phyloP scores from a whole-genome alignment of 2,329 filamentous ascomycete species.

The Diplodia seriata region DNA sequence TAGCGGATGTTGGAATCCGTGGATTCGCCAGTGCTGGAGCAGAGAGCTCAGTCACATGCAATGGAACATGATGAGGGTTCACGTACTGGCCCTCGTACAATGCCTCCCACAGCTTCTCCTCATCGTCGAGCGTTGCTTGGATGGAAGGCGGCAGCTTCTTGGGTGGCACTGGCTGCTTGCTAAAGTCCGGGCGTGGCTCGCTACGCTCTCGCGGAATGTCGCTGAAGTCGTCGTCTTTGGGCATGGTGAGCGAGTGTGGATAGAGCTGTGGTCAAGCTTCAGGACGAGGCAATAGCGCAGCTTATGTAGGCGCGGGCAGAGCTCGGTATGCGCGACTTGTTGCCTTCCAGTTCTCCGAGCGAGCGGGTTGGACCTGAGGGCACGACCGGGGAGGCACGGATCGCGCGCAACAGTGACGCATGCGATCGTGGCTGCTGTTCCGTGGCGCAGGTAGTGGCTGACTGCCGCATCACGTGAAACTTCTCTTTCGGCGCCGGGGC shows the following conservation, averaged over 20 bases:
- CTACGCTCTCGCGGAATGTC: slow-evolving; percentile 52
- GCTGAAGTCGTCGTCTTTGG: slow-evolving; percentile 47
- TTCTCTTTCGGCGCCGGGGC: slow-evolving; percentile 14
- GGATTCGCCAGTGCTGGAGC: slow-evolving; percentile 71
- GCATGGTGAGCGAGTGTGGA: slow-evolving; percentile 41
- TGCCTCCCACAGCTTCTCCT: slow-evolving; percentile 79
- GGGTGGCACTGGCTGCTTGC: slow-evolving; percentile 53
- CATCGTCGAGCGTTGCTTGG: slow-evolving; percentile 63
- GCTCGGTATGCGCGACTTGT: neutral
- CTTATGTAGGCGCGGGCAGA: slow-evolving; percentile 9
- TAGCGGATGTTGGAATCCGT: slow-evolving; percentile 89
- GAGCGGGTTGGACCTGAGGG: slow-evolving; percentile 6
- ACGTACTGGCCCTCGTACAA: slow-evolving; percentile 80
- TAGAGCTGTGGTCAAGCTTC: neutral
- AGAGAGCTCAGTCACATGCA: neutral
- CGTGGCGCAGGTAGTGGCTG: slow-evolving; percentile 16
- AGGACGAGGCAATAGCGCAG: neutral
- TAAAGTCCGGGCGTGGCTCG: slow-evolving; percentile 57
- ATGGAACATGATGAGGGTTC: neutral
- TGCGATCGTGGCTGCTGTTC: neutral
- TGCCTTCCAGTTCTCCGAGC: slow-evolving; percentile 13
- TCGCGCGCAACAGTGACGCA: slow-evolving; percentile 10
- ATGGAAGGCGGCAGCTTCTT: slow-evolving; percentile 62
- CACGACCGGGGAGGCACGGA: slow-evolving; percentile 10
- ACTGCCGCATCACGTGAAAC: neutral